phyloP scores from a whole-genome alignment of 257 asterid species.

The Voacanga thouarsii region DNA sequence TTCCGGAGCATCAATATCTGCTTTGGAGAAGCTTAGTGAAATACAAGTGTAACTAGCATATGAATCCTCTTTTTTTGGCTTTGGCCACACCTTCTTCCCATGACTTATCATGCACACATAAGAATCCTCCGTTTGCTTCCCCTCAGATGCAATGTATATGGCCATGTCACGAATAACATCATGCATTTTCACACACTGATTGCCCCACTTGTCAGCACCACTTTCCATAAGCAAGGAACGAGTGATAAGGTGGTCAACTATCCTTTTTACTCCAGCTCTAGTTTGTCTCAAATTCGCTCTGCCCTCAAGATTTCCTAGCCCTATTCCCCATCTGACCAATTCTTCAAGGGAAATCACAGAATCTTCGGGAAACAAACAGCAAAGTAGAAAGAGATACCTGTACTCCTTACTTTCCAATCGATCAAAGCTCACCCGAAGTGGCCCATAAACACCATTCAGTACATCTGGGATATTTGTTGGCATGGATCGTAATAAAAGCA shows the following conservation, averaged over 20 bases:
- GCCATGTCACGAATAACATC: constrained; percentile 18
- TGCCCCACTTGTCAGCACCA: neutral
- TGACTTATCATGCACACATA: neutral
- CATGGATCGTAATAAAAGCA: neutral
- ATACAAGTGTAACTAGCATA: neutral
- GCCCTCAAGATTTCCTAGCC: constrained; percentile 4
- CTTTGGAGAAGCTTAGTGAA: neutral
- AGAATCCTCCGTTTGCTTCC: too few species aligned
- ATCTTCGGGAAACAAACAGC: constrained; percentile 28
- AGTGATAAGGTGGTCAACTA: neutral
- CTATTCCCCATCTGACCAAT: constrained; percentile 18
- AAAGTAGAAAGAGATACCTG: constrained; percentile 22
- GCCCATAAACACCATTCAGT: constrained; percentile 11
- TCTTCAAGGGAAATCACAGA: constrained; percentile 13
- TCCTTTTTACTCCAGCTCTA: neutral
- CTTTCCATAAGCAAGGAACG: neutral
- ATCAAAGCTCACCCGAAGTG: constrained; percentile 20
- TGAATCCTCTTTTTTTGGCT: neutral
- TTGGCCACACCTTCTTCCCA: constrained; percentile 2
- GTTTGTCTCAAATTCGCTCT: neutral
- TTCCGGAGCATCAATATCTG: neutral
- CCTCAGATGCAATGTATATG: constrained; percentile 4
- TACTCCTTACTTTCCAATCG: constrained; percentile 16
- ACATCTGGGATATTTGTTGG: neutral
- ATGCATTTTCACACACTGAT: neutral